These are phyloP conservation scores for Wickerhamomyces tratensis DNA, from an alignment of 805 yeast species.

Conservation along the genomic window DNA sequence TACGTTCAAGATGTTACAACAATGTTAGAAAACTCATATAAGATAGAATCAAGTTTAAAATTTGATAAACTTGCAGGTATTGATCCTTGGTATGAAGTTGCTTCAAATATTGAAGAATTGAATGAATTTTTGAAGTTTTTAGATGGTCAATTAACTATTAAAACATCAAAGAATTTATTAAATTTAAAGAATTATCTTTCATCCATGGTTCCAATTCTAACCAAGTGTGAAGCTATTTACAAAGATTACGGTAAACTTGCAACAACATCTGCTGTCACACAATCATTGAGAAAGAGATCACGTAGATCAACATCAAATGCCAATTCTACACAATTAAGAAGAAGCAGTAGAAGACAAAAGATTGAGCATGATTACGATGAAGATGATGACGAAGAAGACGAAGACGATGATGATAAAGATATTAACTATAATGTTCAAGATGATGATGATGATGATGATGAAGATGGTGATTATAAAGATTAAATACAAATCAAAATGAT, in stretches of 20 bases:
- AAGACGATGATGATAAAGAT: neutral
- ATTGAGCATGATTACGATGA: slow-evolving; percentile 5
- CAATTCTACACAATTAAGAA: neutral
- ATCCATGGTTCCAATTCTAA: slow-evolving; percentile 6
- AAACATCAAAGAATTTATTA: slow-evolving; percentile 2
- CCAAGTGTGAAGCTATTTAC: slow-evolving; percentile 9
- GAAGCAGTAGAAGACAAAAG: neutral
- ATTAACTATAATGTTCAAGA: neutral
- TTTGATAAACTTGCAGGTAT: neutral
- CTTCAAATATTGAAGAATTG: slow-evolving; percentile 8
- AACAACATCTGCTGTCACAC: too few relatives aligned
- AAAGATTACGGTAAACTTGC: slow-evolving; percentile 3
- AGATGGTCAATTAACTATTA: neutral
- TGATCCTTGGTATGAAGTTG: slow-evolving; percentile 20
- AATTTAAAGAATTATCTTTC: slow-evolving; percentile 7
- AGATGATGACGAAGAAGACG: neutral
- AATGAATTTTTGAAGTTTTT: slow-evolving; percentile 6
- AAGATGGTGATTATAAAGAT: slow-evolving; percentile 1
- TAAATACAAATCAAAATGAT: neutral
- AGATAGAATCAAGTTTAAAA: neutral
- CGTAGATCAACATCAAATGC: neutral
- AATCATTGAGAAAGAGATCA: slow-evolving; percentile 4
- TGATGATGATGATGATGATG: slow-evolving; percentile 6
- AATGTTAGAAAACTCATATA: slow-evolving; percentile 1
- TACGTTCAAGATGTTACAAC: slow-evolving; percentile 17